A percentile compares a stretch with the other conserved stretches of the same genome.
Conservation (phyloP, 805 yeast genomes). For the Scheffersomyces spartinae region DNA sequence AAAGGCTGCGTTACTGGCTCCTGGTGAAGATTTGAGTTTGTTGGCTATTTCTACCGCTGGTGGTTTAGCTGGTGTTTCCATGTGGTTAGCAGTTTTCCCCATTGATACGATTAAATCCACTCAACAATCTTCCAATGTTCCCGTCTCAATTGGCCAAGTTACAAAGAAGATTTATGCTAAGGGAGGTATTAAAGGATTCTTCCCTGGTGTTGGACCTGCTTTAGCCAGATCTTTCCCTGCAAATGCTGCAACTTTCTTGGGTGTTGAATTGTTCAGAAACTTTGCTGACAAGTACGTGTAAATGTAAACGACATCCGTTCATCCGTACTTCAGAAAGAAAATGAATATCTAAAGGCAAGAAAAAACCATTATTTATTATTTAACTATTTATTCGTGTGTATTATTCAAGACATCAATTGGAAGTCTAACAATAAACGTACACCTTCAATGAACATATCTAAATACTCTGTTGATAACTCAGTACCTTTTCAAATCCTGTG, state of each 20-base stretch:
- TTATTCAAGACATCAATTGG: no score
- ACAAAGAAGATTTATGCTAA: constrained; percentile 56
- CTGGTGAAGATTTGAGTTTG: constrained; percentile 51
- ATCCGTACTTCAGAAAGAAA: no score
- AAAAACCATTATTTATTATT: no score
- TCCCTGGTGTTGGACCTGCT: constrained; percentile 98
- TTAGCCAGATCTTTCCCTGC: constrained; percentile 93
- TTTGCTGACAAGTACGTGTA: no score
- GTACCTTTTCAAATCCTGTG: no score
- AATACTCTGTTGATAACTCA: no score
- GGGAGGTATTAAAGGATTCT: constrained; percentile 83
- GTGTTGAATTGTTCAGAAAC: constrained; percentile 72
- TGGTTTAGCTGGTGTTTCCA: constrained; percentile 90
- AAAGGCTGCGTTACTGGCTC: constrained; percentile 49
- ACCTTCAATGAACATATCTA: no score
- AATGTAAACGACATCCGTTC: no score
- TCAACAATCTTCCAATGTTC: constrained; percentile 54
- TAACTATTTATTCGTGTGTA: no score
- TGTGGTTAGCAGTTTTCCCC: constrained; percentile 97
- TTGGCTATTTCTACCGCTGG: constrained; percentile 80
- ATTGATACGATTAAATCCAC: constrained; percentile 86
- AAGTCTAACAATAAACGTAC: no score
- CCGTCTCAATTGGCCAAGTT: constrained; percentile 48
- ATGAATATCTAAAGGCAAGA: no score
- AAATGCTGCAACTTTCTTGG: constrained; percentile 96